These are phyloP conservation scores for Salix koriyanagi DNA, from an alignment of 345 rosid genomes.

Conservation along the genomic window DNA sequence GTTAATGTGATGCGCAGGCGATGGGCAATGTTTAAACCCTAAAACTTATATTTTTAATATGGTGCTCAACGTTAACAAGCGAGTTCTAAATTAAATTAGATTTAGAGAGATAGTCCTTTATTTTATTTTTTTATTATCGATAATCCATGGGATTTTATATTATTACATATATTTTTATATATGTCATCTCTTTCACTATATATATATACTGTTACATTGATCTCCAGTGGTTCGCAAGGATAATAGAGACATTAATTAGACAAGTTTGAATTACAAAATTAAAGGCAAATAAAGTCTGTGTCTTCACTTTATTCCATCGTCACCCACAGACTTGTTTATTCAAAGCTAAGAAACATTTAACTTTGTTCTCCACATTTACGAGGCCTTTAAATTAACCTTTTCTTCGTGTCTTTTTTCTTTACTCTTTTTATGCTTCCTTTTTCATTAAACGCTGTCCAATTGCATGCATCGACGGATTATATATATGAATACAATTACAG, in stretches of 20 bases:
- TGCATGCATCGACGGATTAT: neutral
- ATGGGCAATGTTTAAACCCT: too few species aligned
- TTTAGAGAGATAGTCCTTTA: too few species aligned
- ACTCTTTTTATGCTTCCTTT: conserved; percentile 1
- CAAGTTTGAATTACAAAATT: neutral
- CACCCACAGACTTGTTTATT: conserved; percentile 29
- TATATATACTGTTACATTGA: conserved; percentile 26
- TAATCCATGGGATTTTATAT: neutral
- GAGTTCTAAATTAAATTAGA: too few species aligned
- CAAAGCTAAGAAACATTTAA: conserved; percentile 28
- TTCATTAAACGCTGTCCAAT: neutral
- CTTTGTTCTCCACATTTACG: conserved; percentile 25
- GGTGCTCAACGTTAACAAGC: too few species aligned
- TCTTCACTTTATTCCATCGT: conserved; percentile 40
- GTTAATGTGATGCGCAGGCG: too few species aligned
- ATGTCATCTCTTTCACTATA: neutral
- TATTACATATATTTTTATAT: too few species aligned
- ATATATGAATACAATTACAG: neutral
- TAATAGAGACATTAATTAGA: neutral
- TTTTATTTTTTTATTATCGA: neutral
- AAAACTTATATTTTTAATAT: too few species aligned
- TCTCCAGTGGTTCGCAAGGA: neutral
- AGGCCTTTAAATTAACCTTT: conserved; percentile 25
- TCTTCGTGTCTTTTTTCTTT: conserved; percentile 6
- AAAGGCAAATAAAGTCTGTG: conserved; percentile 25